phyloP scores from a whole-genome alignment of 768 basidiomycete species.

The Kwoniella dendrophila region DNA sequence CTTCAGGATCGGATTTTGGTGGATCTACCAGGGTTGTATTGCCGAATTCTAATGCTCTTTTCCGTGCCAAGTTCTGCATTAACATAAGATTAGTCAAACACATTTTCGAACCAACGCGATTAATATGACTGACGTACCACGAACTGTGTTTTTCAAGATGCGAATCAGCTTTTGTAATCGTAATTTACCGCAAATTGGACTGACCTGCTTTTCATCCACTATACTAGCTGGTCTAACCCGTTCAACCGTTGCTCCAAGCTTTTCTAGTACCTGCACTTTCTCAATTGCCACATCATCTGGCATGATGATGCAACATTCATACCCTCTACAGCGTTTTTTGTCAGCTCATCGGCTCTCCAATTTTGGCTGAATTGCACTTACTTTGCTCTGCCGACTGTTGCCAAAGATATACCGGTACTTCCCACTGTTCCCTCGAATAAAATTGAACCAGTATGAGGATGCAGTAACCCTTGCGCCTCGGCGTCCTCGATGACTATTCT shows the following conservation, averaged over 20 bases:
- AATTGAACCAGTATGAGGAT: conserved; percentile 82
- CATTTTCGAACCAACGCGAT: too few relatives aligned
- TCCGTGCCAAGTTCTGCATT: conserved; percentile 78
- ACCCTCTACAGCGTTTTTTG: conserved; percentile 65
- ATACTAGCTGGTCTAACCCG: conserved; percentile 72
- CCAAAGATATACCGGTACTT: conserved; percentile 77
- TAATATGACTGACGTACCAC: conserved; percentile 30
- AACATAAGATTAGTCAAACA: background rate
- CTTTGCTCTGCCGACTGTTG: conserved; percentile 87
- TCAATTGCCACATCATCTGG: conserved; percentile 69
- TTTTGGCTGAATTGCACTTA: conserved; percentile 54
- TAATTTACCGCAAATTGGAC: conserved; percentile 23
- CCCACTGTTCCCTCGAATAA: conserved; percentile 97
- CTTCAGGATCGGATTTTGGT: conserved; percentile 25
- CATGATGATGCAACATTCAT: conserved; percentile 71
- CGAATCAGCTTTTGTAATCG: background rate
- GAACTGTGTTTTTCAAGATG: conserved; percentile 8
- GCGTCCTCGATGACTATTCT: conserved; percentile 87
- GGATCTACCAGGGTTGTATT: conserved; percentile 55
- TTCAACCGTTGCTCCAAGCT: conserved; percentile 86
- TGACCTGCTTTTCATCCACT: conserved; percentile 90
- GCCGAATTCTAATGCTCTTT: conserved; percentile 76
- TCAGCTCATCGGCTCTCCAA: background rate
- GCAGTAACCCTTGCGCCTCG: conserved; percentile 75
- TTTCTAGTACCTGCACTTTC: conserved; percentile 79